Base-by-base conservation (phyloP, 139 green algal species). In the Limnomonas spitsbergensis region DNA sequence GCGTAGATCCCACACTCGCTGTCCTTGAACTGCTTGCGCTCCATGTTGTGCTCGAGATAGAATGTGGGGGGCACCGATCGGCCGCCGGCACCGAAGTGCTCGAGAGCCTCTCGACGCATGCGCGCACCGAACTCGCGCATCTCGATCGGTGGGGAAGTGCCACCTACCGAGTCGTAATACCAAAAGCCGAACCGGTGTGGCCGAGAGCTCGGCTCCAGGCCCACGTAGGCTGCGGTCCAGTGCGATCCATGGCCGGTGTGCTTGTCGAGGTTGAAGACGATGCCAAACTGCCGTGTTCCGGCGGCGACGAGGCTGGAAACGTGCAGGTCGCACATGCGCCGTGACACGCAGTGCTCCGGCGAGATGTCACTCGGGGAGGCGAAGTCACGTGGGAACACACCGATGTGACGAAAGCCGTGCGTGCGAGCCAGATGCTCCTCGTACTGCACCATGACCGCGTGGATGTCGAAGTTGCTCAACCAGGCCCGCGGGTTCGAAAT, bases 321-420 rank as follows among this genome's bases (percentile, higher is more conserved):
- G 27, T 34, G 26, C 9, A 37, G 9, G 29, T 72, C 29, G 61
- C 61, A 72, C 27, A 36, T 36, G 29, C 61, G 26, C 61, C 24
- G 61, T 20, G 61, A 72, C 27, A 72, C 61, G 61, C 61, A 72
- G 6, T 24, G 27, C 61, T 7, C 61, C n/a, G n/a, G n/a, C 9
- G 27, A 39, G 27, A 7, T 7, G 9, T 7, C 61, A 7, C 6
- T 20, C 27, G 27, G 27, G 27, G 61, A 34, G 27, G 26, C 27
- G 61, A 72, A 72, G 61, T 72, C 61, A 24, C 61, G 26, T 7
- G 61, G 61, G 61, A 72, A 72, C 26, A 72, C 61, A 20, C 61
- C 61, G 61, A 36, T 20, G 29, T 36, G 24, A 7, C 61, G 26
- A 20, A 72, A 72, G 7, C 29, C 29, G 27, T 72, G 6, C 27